Base-by-base conservation (phyloP, 2,329 filamentous ascomycete genomes). In the Trichoderma endophyticum region DNA sequence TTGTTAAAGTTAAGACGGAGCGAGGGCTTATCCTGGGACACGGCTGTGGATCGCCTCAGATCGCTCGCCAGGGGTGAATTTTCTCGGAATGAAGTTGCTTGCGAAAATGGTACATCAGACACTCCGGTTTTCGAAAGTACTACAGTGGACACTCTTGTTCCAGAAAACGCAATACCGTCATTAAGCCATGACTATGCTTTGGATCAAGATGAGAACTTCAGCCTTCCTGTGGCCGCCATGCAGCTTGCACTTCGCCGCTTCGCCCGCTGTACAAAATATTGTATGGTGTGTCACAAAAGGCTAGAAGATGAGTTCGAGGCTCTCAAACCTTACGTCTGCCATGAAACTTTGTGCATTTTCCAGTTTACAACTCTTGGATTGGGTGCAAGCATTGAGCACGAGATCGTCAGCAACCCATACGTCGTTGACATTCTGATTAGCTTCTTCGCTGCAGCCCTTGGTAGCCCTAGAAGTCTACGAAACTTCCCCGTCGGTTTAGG, bases 301-400 rank as follows among this genome's bases (percentile, higher is more conserved):
- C 86, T 93, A 43, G 80, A 87, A 1, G 86, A 85, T 2, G 87
- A 88, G 0, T 90, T 95, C 48, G 89, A 91, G 76, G 89, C 91
- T 2, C 83, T 94, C 73, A 93, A 93, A 75, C 92, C 92, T 3
- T 93, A 92, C 73, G 93, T 97, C 59, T 98, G 95, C 81, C 88
- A 88, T 26, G 87, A 88, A 14, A 84, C 86, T 1, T 84, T 98
- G 3, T 98, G 95, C 77, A 83, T 97, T 4, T 97, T 93, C 77
- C 95, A 98, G 78, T 97, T 96, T 82, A 92, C 97, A 86, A 86
- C 88, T 18, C 84, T 97, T n/a, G 94, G 93, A 0, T 91, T 97
- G 77, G 95, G 94, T 0, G 92, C 93, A 2, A 94, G 90, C 76
- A 89, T 97, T 71, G 94, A 98, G 79, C 90, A 95, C 78, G 94